A percentile compares a stretch with the other conserved stretches of the same genome.
Evolutionary conservation across 345 rosid genomes (phyloP).

Genomic region (Schrenkiella parvula): DNA sequence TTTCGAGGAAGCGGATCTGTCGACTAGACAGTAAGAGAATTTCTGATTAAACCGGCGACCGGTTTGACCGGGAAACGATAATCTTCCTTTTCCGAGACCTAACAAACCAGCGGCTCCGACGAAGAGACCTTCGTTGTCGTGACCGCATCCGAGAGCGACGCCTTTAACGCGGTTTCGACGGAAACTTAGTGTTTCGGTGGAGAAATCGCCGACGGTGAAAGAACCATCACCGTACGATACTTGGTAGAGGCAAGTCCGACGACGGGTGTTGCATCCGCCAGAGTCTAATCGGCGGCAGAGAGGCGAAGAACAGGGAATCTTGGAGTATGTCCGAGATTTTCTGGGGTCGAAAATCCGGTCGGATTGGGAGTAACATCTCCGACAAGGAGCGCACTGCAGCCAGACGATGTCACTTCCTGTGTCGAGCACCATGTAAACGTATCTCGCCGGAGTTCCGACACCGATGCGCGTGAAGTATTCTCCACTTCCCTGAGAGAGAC

Average conservation of each 20-base stretch:
- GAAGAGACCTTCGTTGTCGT: slow-evolving; percentile 88
- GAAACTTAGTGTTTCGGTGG: slow-evolving; percentile 85
- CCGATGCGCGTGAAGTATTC: slow-evolving; percentile 97
- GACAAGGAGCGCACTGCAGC: slow-evolving; percentile 94
- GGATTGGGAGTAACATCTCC: slow-evolving; percentile 72
- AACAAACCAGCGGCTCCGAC: slow-evolving; percentile 90
- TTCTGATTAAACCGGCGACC: slow-evolving; percentile 73
- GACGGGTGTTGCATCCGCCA: slow-evolving; percentile 48
- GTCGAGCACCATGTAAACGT: slow-evolving; percentile 80
- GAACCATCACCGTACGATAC: slow-evolving; percentile 96
- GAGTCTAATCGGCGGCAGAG: slow-evolving; percentile 61
- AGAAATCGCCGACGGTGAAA: slow-evolving; percentile 78
- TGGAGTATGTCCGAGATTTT: slow-evolving; percentile 60
- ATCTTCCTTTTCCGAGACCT: slow-evolving; percentile 81
- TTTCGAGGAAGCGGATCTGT: slow-evolving; percentile 73
- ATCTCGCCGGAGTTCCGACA: slow-evolving; percentile 85
- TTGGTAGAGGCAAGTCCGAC: slow-evolving; percentile 66
- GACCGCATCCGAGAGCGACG: slow-evolving; percentile 89
- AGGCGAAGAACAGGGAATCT: slow-evolving; percentile 57
- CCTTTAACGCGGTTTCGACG: slow-evolving; percentile 54
- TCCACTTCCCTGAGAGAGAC: slow-evolving; percentile 91
- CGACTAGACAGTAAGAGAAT: slow-evolving; percentile 88
- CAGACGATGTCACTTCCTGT: slow-evolving; percentile 95
- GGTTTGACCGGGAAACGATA: slow-evolving; percentile 81
- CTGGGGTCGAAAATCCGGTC: slow-evolving; percentile 86